Percentiles rank a stretch among this genome's conserved stretches.
Evolutionary conservation across 805 yeast species (phyloP).

Genomic region (Ogataea methanolica): DNA sequence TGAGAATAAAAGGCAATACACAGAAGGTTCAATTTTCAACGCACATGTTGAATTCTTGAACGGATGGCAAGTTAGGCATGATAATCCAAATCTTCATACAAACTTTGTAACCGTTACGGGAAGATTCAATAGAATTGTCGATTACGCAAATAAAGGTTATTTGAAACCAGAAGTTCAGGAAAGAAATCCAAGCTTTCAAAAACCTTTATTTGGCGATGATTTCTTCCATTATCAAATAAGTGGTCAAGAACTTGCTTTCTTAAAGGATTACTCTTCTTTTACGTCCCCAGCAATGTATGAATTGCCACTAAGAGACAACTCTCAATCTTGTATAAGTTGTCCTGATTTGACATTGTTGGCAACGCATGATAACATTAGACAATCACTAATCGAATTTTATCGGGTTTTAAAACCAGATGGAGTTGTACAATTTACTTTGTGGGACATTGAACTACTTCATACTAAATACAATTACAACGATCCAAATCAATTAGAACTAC

Average conservation of each 20-base stretch:
- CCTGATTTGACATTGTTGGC: constrained; percentile 24
- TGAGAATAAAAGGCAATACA: constrained; percentile 5
- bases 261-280: constrained; percentile 29
- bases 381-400: constrained; percentile 24
- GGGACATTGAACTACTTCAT: constrained; percentile 21
- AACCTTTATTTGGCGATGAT: constrained; percentile 15
- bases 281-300: constrained; percentile 20
- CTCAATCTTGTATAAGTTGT: constrained; percentile 26
- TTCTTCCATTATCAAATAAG: constrained; percentile 17
- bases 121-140: constrained; percentile 19
- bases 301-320: constrained; percentile 24
- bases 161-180: constrained; percentile 12
- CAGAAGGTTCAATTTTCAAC: constrained; percentile 18
- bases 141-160: constrained; percentile 20
- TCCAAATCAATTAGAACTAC: background rate
- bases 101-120: constrained; percentile 26
- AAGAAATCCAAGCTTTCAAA: constrained; percentile 20
- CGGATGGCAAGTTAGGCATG: constrained; percentile 31
- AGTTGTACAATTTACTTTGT: constrained; percentile 23
- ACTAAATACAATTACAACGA: background rate
- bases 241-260: constrained; percentile 20
- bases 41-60: constrained; percentile 28
- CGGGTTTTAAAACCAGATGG: constrained; percentile 30
- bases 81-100: constrained; percentile 22
- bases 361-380: constrained; percentile 13